phyloP scores from a whole-genome alignment of 192 early-diverging fungal species.

The Podochytrium sp. region DNA sequence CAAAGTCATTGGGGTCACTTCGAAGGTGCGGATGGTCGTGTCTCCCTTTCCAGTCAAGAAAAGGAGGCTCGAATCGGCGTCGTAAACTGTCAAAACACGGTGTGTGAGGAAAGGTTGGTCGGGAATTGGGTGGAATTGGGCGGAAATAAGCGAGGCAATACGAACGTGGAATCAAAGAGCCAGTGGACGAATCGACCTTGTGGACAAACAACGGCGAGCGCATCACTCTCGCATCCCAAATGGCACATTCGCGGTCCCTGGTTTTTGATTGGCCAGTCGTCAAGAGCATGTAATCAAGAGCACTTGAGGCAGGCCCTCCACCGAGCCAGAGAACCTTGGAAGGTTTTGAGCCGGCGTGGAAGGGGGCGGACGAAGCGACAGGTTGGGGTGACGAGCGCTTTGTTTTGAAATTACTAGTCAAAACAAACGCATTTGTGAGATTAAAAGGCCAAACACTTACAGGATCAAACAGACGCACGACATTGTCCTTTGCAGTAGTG shows the following conservation, averaged over 20 bases:
- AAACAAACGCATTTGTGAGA: neutral
- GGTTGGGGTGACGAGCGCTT: neutral
- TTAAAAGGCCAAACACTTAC: neutral
- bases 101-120: too few species aligned
- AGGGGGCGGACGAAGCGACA: neutral
- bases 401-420: neutral
- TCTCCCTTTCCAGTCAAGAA: conserved; percentile 77
- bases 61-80: conserved; percentile 77
- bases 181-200: conserved; percentile 13
- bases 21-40: conserved; percentile 68
- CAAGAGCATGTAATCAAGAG: conserved; percentile 4
- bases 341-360: neutral
- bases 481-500: neutral
- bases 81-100: conserved; percentile 63
- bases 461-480: conserved; percentile 16
- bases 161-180: conserved; percentile 19
- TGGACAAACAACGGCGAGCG: neutral
- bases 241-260: conserved; percentile 23
- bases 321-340: conserved; percentile 14
- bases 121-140: too few species aligned
- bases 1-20: conserved; percentile 45
- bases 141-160: too few species aligned
- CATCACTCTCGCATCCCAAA: conserved; percentile 20
- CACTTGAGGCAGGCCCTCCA: neutral
- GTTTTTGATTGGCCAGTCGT: conserved; percentile 15